Evolutionary conservation across 177 flowering plant genomes (phyloP), one percentile per base, ranked within the genome.

Genomic region (Vitis hybrid): DNA sequence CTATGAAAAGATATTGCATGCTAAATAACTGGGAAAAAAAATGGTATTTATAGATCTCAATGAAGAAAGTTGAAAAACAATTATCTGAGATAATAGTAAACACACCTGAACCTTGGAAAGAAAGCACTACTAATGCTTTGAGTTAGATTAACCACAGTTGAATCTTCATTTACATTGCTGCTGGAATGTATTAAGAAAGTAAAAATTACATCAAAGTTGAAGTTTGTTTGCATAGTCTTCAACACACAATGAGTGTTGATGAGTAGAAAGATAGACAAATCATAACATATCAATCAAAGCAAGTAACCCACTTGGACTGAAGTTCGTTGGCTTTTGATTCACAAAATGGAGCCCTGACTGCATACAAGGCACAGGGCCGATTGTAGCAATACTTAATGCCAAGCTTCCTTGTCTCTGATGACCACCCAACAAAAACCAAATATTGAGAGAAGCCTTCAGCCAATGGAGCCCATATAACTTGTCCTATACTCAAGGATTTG

Each of bases 371-470:
- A 76, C 97, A 96, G 55, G 92, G 88, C 78, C 99, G 88, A 65
- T 96, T 96, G 76, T 80, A 88, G 79, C 98, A 92, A 78, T 92
- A 92, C 65, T 82, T 92, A 11, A 96, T 92, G 32, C 99, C 99
- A 73, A 93, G 90, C 81, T 96, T 96, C 82, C 98, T 86, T 49
- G 79, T 54, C 27, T 80, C 75, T 49, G 86, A 77, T 69, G 90
- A 74, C 99, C 99, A 96, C 71, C 97, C 99, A 68, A 89, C 97
- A 82, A 93, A 96, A 72, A 93, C 86, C 77, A 96, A 83, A 78
- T 87, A 82, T 48, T 85, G 86, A 70, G 81, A 46, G 9, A 56
- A 54, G 30, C 78, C 81, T 58, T 80, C 67, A 32, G 68, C 51
- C 16, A 79, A 27, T 70, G 99, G 99, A 62, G 92, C 89, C 99